phyloP scores from a whole-genome alignment of 139 green algal genomes.

The Chlorokybus atmophyticus region DNA sequence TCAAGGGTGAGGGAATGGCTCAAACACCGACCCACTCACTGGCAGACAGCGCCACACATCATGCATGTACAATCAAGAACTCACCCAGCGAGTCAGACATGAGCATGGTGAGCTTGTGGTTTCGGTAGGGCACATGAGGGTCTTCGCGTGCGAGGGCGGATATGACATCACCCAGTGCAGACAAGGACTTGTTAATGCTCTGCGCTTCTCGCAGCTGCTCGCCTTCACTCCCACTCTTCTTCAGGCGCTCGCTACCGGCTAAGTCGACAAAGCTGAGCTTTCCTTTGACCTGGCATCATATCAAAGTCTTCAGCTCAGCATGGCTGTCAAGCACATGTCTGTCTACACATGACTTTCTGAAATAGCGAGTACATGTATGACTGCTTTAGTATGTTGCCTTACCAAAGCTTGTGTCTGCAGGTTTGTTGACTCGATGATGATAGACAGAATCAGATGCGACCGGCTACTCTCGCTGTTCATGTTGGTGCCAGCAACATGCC shows the following conservation, averaged over 20 bases:
- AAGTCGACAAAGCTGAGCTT: constrained; percentile 96
- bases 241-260: constrained; percentile 82
- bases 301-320: no score
- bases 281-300: constrained; percentile 37
- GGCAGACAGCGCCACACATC: no score
- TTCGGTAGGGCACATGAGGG: constrained; percentile 84
- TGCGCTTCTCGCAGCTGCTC: constrained; percentile 84
- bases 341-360: no score
- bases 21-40: no score
- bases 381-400: no score
- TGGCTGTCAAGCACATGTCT: no score
- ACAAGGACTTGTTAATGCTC: constrained; percentile 97
- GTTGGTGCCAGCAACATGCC: constrained; percentile 18
- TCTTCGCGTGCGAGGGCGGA: constrained; percentile 67
- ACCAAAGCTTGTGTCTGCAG: constrained; percentile 78
- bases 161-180: constrained; percentile 91
- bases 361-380: no score
- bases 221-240: constrained; percentile 77
- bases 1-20: no score
- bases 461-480: constrained; percentile 37
- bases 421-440: constrained; percentile 86
- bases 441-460: constrained; percentile 85
- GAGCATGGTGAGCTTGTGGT: constrained; percentile 99
- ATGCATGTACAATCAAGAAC: no score
- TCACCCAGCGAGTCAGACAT: constrained; percentile 75